Conservation (phyloP, 2,329 filamentous ascomycete species). For the Saccharata proteae region DNA sequence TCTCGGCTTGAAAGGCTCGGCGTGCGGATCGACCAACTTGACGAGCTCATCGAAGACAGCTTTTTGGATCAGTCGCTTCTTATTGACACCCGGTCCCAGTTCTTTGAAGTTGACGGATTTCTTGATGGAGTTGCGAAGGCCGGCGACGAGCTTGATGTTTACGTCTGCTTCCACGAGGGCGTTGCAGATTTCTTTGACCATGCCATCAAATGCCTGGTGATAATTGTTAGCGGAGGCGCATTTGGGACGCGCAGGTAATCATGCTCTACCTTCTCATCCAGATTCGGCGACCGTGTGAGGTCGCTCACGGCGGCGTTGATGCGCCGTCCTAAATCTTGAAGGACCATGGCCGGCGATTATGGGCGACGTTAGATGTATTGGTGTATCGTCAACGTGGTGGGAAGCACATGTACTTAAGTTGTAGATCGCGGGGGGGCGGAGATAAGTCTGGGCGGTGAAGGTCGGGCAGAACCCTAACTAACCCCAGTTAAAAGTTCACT, state of each 20-base stretch:
- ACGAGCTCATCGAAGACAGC: constrained; percentile 96
- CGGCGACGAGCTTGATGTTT: constrained; percentile 85
- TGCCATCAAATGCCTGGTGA: constrained; percentile 75
- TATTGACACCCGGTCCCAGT: constrained; percentile 82
- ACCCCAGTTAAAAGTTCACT: background rate
- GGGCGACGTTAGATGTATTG: background rate
- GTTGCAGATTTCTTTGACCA: constrained; percentile 97
- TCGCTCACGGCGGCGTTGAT: constrained; percentile 95
- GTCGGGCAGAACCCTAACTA: no score
- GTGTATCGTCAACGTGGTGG: constrained; percentile 5
- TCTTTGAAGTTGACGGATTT: constrained; percentile 88
- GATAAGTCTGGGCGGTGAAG: no score
- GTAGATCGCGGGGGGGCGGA: background rate
- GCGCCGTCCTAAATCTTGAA: constrained; percentile 95
- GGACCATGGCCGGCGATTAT: constrained; percentile 56
- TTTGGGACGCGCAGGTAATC: constrained; percentile 6
- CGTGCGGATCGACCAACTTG: constrained; percentile 87
- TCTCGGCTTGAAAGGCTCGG: constrained; percentile 90
- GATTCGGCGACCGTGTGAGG: constrained; percentile 79
- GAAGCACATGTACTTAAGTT: constrained; percentile 1
- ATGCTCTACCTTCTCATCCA: constrained; percentile 75
- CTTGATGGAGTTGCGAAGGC: constrained; percentile 87
- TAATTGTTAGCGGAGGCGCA: constrained; percentile 20
- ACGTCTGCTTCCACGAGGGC: constrained; percentile 95
- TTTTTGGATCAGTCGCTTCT: constrained; percentile 97